phyloP scores from a whole-genome alignment of 1,284 basidiomycete species.

The Fomitopsis palustris region DNA sequence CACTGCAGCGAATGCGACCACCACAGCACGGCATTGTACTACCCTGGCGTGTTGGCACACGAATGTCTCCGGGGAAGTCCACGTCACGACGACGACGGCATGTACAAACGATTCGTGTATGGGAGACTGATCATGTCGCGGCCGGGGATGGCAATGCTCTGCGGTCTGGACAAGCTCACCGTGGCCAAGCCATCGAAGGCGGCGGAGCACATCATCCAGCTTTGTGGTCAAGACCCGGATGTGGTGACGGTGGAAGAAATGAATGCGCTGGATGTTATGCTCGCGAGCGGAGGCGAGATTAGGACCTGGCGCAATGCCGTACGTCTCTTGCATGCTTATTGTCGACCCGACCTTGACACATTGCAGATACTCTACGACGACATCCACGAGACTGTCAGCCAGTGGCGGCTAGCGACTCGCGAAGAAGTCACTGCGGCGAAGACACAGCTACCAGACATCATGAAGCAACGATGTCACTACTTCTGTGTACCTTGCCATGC shows the following conservation, averaged over 20 bases:
- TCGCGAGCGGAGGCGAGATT: neutral
- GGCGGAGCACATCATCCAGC: neutral
- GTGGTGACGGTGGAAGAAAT: neutral
- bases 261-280: neutral
- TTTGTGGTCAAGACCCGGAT: neutral
- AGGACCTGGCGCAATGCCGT: no score
- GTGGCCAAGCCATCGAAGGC: neutral
- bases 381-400: no score
- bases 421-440: no score
- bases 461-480: no score
- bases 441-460: no score
- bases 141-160: neutral
- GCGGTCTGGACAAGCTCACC: neutral
- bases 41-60: neutral
- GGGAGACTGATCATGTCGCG: no score
- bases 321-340: no score
- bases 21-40: neutral
- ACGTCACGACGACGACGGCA: neutral
- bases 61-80: neutral
- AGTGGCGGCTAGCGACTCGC: no score
- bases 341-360: no score
- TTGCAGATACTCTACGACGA: no score
- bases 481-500: no score
- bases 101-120: neutral
- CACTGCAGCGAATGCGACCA: neutral